Percentiles rank a stretch among this genome's conserved stretches.
Conservation (phyloP, 2,329 filamentous ascomycete species). For the Sclerotinia spermophila region DNA sequence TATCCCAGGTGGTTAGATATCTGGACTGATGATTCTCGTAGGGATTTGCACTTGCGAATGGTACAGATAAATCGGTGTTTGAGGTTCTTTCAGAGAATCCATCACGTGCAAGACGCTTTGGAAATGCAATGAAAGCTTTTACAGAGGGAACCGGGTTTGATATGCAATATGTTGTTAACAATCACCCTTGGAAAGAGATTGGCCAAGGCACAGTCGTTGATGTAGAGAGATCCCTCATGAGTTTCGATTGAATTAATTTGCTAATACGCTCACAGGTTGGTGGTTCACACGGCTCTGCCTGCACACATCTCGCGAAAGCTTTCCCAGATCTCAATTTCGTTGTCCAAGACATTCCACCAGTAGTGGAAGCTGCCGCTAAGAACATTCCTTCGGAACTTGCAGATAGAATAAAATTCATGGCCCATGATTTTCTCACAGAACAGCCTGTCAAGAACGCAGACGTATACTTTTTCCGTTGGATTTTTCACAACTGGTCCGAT, state of each 20-base stretch:
- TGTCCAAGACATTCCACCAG: conserved; percentile 40
- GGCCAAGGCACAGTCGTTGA: conserved; percentile 21
- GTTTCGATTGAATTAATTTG: no score
- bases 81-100: conserved; percentile 11
- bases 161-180: conserved; percentile 7
- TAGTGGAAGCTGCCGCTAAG: conserved; percentile 21
- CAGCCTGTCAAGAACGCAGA: conserved; percentile 35
- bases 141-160: conserved; percentile 13
- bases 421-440: conserved; percentile 43
- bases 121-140: conserved; percentile 19
- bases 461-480: conserved; percentile 45
- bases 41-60: conserved; percentile 21
- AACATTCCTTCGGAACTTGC: conserved; percentile 20
- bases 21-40: neutral
- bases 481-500: conserved; percentile 49
- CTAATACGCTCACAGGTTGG: conserved; percentile 24
- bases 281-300: conserved; percentile 31
- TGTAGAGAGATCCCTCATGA: no score
- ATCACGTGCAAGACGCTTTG: conserved; percentile 17
- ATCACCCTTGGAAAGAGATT: conserved; percentile 22
- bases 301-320: conserved; percentile 25
- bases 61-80: conserved; percentile 5
- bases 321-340: conserved; percentile 32
- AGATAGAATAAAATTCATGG: conserved; percentile 33
- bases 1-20: neutral